phyloP scores from a whole-genome alignment of 352 stramenopile genomes.

The Globisporangium carolinianum region DNA sequence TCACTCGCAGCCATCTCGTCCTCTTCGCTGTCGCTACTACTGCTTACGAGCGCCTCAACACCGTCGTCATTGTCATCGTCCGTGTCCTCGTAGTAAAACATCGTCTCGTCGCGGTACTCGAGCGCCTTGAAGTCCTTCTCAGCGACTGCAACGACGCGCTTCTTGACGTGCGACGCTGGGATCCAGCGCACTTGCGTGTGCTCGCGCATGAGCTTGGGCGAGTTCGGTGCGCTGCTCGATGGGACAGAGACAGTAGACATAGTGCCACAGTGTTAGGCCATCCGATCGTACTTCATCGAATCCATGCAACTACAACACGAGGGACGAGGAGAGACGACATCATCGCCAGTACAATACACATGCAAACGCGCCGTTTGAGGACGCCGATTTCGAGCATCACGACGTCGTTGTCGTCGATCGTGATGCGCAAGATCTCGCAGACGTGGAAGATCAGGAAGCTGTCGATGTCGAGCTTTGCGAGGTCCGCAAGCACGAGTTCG shows the following conservation, averaged over 20 bases:
- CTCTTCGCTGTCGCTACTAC: too few relatives aligned
- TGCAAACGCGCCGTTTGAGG: slow-evolving; percentile 40
- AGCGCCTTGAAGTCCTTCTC: slow-evolving; percentile 53
- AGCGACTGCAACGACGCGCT: slow-evolving; percentile 59
- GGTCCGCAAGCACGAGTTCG: slow-evolving; percentile 70
- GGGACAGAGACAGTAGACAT: too few relatives aligned
- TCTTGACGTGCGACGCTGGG: slow-evolving; percentile 53
- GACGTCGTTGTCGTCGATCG: slow-evolving; percentile 15
- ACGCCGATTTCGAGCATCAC: slow-evolving; percentile 57
- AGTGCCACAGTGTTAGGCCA: too few relatives aligned
- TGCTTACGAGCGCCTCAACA: background rate
- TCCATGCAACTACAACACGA: background rate
- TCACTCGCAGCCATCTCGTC: too few relatives aligned
- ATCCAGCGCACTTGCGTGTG: slow-evolving; percentile 42
- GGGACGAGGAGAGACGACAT: too few relatives aligned
- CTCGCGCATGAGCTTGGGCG: slow-evolving; percentile 29
- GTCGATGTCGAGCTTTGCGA: slow-evolving; percentile 46
- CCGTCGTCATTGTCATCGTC: slow-evolving; percentile 12
- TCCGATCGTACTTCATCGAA: background rate
- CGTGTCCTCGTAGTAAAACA: slow-evolving; percentile 61
- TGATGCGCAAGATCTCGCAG: slow-evolving; percentile 74
- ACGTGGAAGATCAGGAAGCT: slow-evolving; percentile 75
- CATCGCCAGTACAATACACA: too few relatives aligned
- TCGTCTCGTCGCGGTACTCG: slow-evolving; percentile 65
- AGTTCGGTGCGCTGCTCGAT: slow-evolving; percentile 39